A percentile compares a stretch with the other conserved stretches of the same genome.
phyloP scores from a whole-genome alignment of 176 grass and related monocot species.

The Musa beccarii region DNA sequence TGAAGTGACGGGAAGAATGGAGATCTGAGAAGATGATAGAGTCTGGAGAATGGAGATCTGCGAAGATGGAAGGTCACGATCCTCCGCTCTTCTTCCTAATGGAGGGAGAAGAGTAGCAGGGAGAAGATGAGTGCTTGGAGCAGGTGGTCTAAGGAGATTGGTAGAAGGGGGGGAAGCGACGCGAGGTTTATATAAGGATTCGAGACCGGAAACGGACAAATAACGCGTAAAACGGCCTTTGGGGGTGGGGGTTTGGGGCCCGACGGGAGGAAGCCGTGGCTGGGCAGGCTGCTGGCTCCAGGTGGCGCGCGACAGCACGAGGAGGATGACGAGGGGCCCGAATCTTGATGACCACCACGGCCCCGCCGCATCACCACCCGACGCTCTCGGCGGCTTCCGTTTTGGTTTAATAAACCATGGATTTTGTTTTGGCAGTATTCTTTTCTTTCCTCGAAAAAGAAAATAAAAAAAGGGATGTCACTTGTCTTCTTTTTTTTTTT shows the following conservation, averaged over 20 bases:
- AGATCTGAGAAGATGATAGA: not conserved
- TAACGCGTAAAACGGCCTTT: not conserved
- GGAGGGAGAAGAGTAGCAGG: not conserved
- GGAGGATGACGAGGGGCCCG: not conserved
- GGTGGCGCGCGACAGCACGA: not conserved
- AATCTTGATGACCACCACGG: not conserved
- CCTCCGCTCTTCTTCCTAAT: not conserved
- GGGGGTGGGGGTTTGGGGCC: not conserved
- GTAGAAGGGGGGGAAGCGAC: not conserved
- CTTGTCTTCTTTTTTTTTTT: no score
- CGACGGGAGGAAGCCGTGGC: not conserved
- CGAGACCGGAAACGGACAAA: not conserved
- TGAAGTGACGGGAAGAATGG: not conserved
- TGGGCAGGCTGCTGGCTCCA: not conserved
- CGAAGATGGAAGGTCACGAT: not conserved
- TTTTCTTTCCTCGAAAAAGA: no score
- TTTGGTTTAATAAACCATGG: no score
- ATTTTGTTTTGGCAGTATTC: no score
- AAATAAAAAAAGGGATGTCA: no score
- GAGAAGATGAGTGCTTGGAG: not conserved
- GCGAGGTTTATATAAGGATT: not conserved
- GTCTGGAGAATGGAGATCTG: not conserved
- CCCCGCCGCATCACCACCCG: not conserved
- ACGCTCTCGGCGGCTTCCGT: not conserved
- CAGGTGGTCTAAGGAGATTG: no score